A percentile compares a stretch with the other conserved stretches of the same genome.
Evolutionary conservation across 225 moss, liverwort and hornwort species (phyloP).

Genomic region (Sphagnum tenellum): DNA sequence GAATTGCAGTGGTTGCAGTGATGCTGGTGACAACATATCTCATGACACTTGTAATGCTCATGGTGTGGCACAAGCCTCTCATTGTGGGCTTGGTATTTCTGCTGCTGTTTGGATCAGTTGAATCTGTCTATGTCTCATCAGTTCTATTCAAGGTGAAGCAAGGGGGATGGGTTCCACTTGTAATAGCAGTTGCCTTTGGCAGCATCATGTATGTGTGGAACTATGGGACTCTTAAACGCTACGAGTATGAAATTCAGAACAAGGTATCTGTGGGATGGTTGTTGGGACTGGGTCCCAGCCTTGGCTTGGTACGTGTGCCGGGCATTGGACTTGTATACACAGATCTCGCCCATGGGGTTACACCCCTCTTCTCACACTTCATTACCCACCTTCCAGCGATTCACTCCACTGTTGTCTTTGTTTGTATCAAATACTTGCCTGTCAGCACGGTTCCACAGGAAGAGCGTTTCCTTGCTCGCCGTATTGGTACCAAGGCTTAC

Average conservation of each 20-base stretch:
- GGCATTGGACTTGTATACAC: slow-evolving; percentile 37
- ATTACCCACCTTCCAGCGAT: slow-evolving; percentile 43
- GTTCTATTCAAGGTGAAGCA: slow-evolving; percentile 53
- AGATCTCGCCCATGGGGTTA: slow-evolving; percentile 36
- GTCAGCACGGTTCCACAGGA: slow-evolving; percentile 30
- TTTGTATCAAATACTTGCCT: slow-evolving; percentile 33
- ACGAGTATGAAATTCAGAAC: slow-evolving; percentile 38
- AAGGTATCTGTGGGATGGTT: slow-evolving; percentile 45
- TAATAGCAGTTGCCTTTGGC: slow-evolving; percentile 30
- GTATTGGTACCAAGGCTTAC: slow-evolving; percentile 26
- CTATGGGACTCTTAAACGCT: slow-evolving; percentile 32
- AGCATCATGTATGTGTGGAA: slow-evolving; percentile 40
- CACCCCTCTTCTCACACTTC: slow-evolving; percentile 46
- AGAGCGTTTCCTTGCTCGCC: slow-evolving; percentile 38
- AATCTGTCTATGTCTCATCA: slow-evolving; percentile 54
- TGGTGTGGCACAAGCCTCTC: slow-evolving; percentile 57
- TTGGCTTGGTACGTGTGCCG: slow-evolving; percentile 41
- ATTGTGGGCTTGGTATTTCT: slow-evolving; percentile 18
- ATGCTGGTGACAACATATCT: slow-evolving; percentile 86
- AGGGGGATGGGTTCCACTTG: slow-evolving; percentile 78
- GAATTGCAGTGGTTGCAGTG: slow-evolving; percentile 75
- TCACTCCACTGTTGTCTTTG: slow-evolving; percentile 36
- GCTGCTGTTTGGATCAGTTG: slow-evolving; percentile 46
- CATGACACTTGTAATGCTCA: slow-evolving; percentile 48
- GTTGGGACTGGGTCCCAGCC: slow-evolving; percentile 24